A percentile compares a stretch with the other conserved stretches of the same genome.
phyloP scores from a whole-genome alignment of 306 rosid genomes.

The Macrotyloma uniflorum region DNA sequence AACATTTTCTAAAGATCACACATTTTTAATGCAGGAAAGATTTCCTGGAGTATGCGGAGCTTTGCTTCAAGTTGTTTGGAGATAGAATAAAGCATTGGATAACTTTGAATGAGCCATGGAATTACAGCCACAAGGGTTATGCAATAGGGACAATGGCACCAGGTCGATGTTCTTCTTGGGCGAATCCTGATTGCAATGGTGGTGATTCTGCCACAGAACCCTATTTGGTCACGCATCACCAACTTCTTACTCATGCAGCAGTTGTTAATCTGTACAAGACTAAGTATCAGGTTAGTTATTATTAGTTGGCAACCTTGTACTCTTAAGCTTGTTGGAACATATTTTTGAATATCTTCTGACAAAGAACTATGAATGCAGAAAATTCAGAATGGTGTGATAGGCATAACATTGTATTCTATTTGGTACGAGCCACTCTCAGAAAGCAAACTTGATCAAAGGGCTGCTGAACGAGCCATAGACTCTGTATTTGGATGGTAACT shows the following conservation, averaged over 20 bases:
- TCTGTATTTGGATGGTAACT: conserved; percentile 50
- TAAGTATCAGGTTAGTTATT: conserved; percentile 51
- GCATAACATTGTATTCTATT: conserved; percentile 41
- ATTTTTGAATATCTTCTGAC: neutral
- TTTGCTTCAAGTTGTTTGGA: conserved; percentile 64
- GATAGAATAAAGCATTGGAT: conserved; percentile 67
- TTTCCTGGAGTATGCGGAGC: conserved; percentile 50
- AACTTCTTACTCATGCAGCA: conserved; percentile 36
- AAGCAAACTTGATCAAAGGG: conserved; percentile 26
- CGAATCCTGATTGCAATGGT: conserved; percentile 24
- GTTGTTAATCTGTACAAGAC: conserved; percentile 36
- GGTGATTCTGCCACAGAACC: conserved; percentile 38
- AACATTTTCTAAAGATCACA: neutral
- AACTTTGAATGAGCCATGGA: conserved; percentile 61
- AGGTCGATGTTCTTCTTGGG: conserved; percentile 35
- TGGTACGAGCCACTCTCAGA: conserved; percentile 55
- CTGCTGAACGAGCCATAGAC: conserved; percentile 50
- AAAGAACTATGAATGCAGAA: conserved; percentile 6
- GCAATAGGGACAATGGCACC: conserved; percentile 26
- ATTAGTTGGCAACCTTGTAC: neutral
- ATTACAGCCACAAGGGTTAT: conserved; percentile 36
- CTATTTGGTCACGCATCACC: conserved; percentile 26
- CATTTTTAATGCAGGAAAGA: conserved; percentile 20
- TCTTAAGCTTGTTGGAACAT: neutral
- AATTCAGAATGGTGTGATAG: conserved; percentile 60